These are phyloP conservation scores for Penicillium sp. DNA, from an alignment of 2,329 filamentous ascomycete genomes.

Conservation along the genomic window DNA sequence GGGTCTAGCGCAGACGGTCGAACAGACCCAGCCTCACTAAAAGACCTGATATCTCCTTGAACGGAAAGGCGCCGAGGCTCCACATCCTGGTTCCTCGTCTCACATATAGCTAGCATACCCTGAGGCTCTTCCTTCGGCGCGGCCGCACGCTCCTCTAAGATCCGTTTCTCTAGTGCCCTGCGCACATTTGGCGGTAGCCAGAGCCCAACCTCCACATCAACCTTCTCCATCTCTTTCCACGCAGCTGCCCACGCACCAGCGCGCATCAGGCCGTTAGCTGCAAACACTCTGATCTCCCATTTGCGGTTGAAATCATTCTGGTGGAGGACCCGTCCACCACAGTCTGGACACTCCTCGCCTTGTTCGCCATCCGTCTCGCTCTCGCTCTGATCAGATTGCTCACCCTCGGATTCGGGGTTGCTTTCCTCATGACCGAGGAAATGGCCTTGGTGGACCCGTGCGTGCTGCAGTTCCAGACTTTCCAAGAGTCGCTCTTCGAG, in stretches of 20 bases:
- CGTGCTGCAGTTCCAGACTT: constrained; percentile 56
- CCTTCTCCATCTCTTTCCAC: constrained; percentile 98
- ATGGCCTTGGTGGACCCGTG: constrained; percentile 60
- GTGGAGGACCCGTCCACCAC: constrained; percentile 49
- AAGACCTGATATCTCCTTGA: neutral
- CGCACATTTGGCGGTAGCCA: constrained; percentile 57
- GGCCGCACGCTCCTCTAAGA: constrained; percentile 42
- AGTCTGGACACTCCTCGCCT: constrained; percentile 51
- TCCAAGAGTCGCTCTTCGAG: constrained; percentile 63
- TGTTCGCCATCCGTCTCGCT: constrained; percentile 39
- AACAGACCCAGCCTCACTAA: neutral
- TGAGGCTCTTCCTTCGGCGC: constrained; percentile 18
- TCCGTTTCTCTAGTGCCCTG: constrained; percentile 48
- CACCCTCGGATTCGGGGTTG: constrained; percentile 25
- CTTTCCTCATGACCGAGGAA: constrained; percentile 46
- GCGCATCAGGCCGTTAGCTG: constrained; percentile 90
- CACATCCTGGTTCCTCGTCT: neutral
- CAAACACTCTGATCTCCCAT: constrained; percentile 78
- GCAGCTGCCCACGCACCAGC: constrained; percentile 89
- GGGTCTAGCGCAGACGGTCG: neutral
- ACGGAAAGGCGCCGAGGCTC: neutral
- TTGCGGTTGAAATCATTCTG: constrained; percentile 50
- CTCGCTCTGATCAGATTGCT: constrained; percentile 30
- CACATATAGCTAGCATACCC: constrained; percentile 8
- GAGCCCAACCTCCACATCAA: constrained; percentile 88